phyloP scores from a whole-genome alignment of 2,329 filamentous ascomycete species.

The Colletotrichum orbiculare region DNA sequence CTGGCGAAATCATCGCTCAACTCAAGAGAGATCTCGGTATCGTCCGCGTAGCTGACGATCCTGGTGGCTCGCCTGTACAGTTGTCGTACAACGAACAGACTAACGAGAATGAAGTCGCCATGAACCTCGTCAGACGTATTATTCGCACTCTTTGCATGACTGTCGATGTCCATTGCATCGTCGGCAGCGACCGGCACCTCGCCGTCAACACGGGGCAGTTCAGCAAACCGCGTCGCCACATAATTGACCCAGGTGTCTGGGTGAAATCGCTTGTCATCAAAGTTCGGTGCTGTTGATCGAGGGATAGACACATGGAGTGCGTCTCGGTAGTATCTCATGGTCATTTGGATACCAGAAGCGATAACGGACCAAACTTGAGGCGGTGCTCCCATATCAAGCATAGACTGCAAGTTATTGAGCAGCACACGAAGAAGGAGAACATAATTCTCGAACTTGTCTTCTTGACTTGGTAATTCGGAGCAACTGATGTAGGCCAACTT shows the following conservation, averaged over 20 bases:
- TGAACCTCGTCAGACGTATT: constrained; percentile 42
- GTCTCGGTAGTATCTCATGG: constrained; percentile 43
- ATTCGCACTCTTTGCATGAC: background rate
- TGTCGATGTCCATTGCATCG: constrained; percentile 20
- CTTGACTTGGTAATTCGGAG: constrained; percentile 49
- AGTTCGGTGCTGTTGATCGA: constrained; percentile 17
- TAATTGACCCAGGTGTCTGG: constrained; percentile 30
- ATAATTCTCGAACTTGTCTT: constrained; percentile 52
- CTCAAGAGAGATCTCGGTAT: constrained; percentile 41
- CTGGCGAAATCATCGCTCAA: constrained; percentile 47
- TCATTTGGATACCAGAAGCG: constrained; percentile 48
- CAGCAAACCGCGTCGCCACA: constrained; percentile 23
- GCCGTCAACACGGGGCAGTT: constrained; percentile 22
- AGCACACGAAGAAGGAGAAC: constrained; percentile 51
- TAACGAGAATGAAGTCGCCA: constrained; percentile 53
- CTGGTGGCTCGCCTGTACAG: constrained; percentile 56
- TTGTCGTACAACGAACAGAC: constrained; percentile 49
- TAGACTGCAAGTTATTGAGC: constrained; percentile 47
- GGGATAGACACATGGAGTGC: constrained; percentile 13
- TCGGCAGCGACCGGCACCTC: constrained; percentile 1
- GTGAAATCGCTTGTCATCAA: constrained; percentile 25
- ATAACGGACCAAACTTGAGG: constrained; percentile 52
- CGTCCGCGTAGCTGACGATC: constrained; percentile 36
- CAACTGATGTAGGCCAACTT: constrained; percentile 62
- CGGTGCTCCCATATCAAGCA: constrained; percentile 47